phyloP scores from a whole-genome alignment of 768 basidiomycete species.

The Clitopilus hobsonii region DNA sequence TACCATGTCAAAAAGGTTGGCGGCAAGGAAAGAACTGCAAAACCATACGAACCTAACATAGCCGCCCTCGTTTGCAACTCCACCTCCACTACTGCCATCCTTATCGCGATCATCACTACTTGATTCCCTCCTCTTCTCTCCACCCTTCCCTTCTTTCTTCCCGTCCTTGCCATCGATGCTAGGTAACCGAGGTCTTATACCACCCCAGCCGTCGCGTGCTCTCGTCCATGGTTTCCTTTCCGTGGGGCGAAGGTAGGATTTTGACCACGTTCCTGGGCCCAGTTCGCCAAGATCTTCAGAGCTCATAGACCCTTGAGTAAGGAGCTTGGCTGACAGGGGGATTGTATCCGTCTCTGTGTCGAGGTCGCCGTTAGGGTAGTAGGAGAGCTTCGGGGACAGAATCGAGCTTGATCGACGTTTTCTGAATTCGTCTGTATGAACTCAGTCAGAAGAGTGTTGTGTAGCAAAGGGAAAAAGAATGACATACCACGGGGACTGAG shows the following conservation, averaged over 20 bases:
- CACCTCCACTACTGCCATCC: not conserved
- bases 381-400: not conserved
- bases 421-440: not conserved
- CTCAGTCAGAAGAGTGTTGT: not conserved
- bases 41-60: slow-evolving; percentile 56
- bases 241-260: slow-evolving; percentile 31
- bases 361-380: not conserved
- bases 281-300: slow-evolving; percentile 5
- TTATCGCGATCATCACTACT: not conserved
- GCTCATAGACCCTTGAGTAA: not conserved
- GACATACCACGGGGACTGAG: not conserved
- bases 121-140: slow-evolving; percentile 7
- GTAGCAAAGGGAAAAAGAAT: not conserved
- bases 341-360: not conserved
- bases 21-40: slow-evolving; percentile 1
- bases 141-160: slow-evolving; percentile 26
- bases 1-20: not conserved
- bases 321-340: not conserved
- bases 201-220: slow-evolving; percentile 68
- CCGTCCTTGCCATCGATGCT: slow-evolving; percentile 36
- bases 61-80: slow-evolving; percentile 32
- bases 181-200: slow-evolving; percentile 22
- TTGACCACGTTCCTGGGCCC: slow-evolving; percentile 36
- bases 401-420: not conserved
- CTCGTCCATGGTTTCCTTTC: slow-evolving; percentile 70